Evolutionary conservation across 2,329 filamentous ascomycete genomes (phyloP).

Genomic region (Bimuria novae-zelandiae): DNA sequence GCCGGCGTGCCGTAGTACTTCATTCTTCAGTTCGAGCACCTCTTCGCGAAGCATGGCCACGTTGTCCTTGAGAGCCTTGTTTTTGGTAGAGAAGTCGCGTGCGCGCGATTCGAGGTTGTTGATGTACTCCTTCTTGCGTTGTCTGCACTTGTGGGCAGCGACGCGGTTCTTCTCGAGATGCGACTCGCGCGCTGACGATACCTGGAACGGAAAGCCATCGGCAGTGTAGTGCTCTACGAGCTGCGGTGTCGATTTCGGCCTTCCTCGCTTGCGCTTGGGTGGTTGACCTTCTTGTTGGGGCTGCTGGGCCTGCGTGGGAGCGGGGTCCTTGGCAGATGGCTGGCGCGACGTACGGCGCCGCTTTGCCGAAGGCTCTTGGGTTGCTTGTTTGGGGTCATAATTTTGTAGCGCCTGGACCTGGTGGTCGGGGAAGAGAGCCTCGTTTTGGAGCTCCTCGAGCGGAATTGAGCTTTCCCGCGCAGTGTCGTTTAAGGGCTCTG

Average conservation of each 20-base stretch:
- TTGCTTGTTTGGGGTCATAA: constrained; percentile 13
- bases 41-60: constrained; percentile 43
- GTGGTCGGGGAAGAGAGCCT: constrained; percentile 28
- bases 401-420: constrained; percentile 12
- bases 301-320: constrained; percentile 12
- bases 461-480: constrained; percentile 31
- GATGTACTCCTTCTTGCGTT: constrained; percentile 67
- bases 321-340: constrained; percentile 2
- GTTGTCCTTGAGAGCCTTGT: constrained; percentile 41
- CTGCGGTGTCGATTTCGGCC: constrained; percentile 42
- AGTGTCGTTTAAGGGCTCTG: constrained; percentile 13
- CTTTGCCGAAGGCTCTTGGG: constrained; percentile 25
- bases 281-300: constrained; percentile 26
- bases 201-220: constrained; percentile 40
- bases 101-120: constrained; percentile 54
- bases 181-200: constrained; percentile 41
- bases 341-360: constrained; percentile 32
- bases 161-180: constrained; percentile 70
- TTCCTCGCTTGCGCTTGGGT: constrained; percentile 43
- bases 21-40: constrained; percentile 43
- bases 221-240: constrained; percentile 36
- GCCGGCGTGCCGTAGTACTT: constrained; percentile 42
- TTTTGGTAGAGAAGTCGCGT: constrained; percentile 44
- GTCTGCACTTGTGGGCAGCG: constrained; percentile 74
- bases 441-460: constrained; percentile 35